Evolutionary conservation across 345 rosid genomes (phyloP).

Genomic region (Sonneratia caseolaris): DNA sequence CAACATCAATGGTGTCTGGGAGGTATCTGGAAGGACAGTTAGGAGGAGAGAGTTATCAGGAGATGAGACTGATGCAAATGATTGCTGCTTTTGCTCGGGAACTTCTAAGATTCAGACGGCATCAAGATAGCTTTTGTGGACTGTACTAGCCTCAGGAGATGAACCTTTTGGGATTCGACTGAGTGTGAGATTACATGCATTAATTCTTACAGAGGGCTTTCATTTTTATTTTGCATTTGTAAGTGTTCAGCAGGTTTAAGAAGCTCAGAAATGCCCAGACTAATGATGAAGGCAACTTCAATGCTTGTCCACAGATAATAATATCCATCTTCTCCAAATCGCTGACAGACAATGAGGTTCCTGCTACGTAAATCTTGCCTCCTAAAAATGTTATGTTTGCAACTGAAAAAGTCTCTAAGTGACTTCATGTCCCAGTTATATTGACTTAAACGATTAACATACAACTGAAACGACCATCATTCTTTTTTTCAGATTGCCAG

Average conservation of each 20-base stretch:
- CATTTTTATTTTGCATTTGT: no score
- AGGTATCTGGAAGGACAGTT: constrained; percentile 34
- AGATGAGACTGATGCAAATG: not conserved
- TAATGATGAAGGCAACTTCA: no score
- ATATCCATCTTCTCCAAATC: not conserved
- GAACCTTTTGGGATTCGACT: not conserved
- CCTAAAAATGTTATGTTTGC: not conserved
- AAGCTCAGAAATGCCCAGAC: no score
- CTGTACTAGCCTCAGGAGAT: not conserved
- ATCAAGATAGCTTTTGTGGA: not conserved
- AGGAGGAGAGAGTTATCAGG: not conserved
- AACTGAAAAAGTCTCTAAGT: no score
- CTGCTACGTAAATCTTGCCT: not conserved
- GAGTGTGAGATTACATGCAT: no score
- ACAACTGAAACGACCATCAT: no score
- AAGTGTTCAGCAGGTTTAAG: not conserved
- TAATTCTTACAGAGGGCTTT: no score
- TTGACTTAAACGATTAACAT: not conserved
- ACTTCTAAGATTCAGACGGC: not conserved
- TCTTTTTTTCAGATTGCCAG: no score
- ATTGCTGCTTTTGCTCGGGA: not conserved
- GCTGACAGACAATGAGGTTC: not conserved
- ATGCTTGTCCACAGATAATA: not conserved
- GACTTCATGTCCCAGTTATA: not conserved
- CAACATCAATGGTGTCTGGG: constrained; percentile 70